phyloP scores from a whole-genome alignment of 371 early-diverging fungal species.

The Mucor saturninus region DNA sequence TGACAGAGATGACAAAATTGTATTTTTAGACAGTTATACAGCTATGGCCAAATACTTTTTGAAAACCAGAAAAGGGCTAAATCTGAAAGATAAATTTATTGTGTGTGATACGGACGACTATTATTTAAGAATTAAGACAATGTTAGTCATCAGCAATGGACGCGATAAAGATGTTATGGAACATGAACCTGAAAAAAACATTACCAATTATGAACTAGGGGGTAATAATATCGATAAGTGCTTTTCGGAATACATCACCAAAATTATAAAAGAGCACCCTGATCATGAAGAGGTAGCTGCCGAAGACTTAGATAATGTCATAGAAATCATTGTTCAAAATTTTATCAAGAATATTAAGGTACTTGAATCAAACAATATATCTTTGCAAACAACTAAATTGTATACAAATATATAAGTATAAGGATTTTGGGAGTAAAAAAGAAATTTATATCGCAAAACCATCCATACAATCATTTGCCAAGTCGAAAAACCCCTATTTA shows the following conservation, averaged over 20 bases:
- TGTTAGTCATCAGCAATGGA: slow-evolving; percentile 3
- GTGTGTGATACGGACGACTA: slow-evolving; percentile 14
- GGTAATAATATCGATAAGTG: background rate
- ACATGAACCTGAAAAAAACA: background rate
- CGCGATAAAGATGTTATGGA: background rate
- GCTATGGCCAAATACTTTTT: slow-evolving; percentile 18
- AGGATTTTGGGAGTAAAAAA: background rate
- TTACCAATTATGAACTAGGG: background rate
- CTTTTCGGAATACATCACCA: background rate
- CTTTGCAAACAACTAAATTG: background rate
- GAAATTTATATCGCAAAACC: background rate
- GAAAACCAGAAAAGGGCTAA: background rate
- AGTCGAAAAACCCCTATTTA: slow-evolving; percentile 1
- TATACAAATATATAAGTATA: background rate
- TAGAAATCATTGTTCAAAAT: background rate
- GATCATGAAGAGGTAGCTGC: background rate
- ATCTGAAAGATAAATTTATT: background rate
- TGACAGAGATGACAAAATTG: slow-evolving; percentile 16
- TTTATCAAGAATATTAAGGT: slow-evolving; percentile 5
- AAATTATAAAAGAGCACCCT: background rate
- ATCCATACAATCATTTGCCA: background rate
- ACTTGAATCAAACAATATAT: background rate
- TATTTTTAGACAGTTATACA: slow-evolving; percentile 14
- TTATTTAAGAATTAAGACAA: slow-evolving; percentile 10
- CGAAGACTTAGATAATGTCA: background rate